These are phyloP conservation scores for Crithidia fasciculata DNA, from an alignment of 208 protist species.

Conservation along the genomic window DNA sequence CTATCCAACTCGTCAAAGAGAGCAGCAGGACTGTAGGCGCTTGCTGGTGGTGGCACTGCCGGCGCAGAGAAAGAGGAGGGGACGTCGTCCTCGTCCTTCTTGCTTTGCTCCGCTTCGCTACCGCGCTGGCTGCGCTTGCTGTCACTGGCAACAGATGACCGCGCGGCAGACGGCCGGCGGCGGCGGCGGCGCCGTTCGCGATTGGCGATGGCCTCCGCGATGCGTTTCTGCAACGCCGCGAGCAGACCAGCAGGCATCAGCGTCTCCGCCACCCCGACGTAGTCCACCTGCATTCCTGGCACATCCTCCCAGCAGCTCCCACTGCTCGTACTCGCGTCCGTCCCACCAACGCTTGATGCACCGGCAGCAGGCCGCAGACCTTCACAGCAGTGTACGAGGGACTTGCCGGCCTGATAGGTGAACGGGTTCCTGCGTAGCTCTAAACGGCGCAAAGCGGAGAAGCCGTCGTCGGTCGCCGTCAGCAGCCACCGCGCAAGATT, in stretches of 20 bases:
- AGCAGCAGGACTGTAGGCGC: not conserved
- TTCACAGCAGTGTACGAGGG: constrained; percentile 57
- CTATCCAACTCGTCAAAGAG: not conserved
- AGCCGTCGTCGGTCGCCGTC: constrained; percentile 24
- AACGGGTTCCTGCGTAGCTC: constrained; percentile 70
- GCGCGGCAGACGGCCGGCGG: not conserved
- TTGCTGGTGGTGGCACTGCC: not conserved
- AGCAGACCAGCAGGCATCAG: constrained; percentile 15
- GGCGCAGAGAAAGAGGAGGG: not conserved
- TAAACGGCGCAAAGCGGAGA: constrained; percentile 45
- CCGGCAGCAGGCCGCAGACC: constrained; percentile 11
- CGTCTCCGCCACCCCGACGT: constrained; percentile 27
- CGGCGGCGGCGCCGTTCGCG: constrained; percentile 18
- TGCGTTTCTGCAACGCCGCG: constrained; percentile 13
- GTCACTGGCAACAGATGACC: too few species aligned
- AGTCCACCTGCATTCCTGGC: constrained; percentile 13
- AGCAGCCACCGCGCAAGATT: constrained; percentile 23
- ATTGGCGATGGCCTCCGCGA: constrained; percentile 15
- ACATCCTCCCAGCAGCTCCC: constrained; percentile 11
- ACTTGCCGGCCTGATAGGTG: constrained; percentile 64
- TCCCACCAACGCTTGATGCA: not conserved
- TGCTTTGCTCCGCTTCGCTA: not conserved
- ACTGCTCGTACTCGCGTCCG: not conserved
- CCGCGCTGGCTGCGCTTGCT: too few species aligned
- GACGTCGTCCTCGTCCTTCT: not conserved